A percentile compares a stretch with the other conserved stretches of the same genome.
These are phyloP conservation scores for Cordyceps javanica DNA, from an alignment of 2,329 filamentous ascomycete genomes.

Conservation along the genomic window DNA sequence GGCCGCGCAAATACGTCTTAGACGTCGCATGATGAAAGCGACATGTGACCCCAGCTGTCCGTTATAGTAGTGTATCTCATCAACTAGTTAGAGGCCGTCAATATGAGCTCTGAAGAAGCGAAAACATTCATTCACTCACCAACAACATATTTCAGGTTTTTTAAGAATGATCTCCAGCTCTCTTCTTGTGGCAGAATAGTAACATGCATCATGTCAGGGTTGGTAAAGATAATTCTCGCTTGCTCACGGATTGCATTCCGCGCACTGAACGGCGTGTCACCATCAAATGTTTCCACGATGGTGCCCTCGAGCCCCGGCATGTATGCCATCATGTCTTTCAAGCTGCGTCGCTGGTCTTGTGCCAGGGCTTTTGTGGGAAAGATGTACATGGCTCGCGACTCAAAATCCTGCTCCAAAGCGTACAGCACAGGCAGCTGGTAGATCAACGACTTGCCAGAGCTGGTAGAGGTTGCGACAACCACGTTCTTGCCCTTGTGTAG, in stretches of 20 bases:
- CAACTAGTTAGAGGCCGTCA: constrained; percentile 43
- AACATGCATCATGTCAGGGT: constrained; percentile 95
- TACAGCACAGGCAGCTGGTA: constrained; percentile 92
- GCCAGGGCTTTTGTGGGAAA: constrained; percentile 96
- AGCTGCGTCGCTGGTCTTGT: constrained; percentile 84
- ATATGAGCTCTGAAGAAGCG: background rate
- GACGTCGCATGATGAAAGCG: constrained; percentile 85
- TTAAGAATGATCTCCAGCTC: constrained; percentile 80
- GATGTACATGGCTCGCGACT: constrained; percentile 89
- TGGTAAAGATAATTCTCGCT: constrained; percentile 91
- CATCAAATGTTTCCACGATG: constrained; percentile 90
- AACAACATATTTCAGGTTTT: constrained; percentile 85
- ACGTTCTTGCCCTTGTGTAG: constrained; percentile 77
- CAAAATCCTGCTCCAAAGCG: constrained; percentile 69
- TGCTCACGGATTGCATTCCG: constrained; percentile 79
- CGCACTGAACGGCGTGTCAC: constrained; percentile 79
- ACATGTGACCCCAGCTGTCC: constrained; percentile 91
- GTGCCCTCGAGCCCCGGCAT: constrained; percentile 70
- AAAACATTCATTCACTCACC: constrained; percentile 30
- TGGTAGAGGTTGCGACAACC: constrained; percentile 90
- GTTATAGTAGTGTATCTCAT: constrained; percentile 94
- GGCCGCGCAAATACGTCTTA: constrained; percentile 82
- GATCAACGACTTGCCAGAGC: constrained; percentile 95
- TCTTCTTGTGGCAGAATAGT: constrained; percentile 91
- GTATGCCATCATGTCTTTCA: constrained; percentile 77